Conservation (phyloP, 2,329 filamentous ascomycete species). For the Beauveria pseudobassiana region DNA sequence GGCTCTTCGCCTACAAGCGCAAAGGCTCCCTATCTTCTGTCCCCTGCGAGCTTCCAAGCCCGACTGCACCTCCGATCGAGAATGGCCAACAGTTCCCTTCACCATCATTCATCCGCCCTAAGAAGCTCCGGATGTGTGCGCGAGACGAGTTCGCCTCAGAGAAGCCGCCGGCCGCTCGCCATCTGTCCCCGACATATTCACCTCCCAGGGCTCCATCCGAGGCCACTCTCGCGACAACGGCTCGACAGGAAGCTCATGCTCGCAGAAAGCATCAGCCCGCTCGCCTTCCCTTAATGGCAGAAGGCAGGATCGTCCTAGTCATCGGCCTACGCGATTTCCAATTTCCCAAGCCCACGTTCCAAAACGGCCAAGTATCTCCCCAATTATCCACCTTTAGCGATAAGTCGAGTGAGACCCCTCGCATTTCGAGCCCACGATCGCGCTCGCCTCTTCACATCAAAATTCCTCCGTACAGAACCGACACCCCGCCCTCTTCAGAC, state of each 20-base stretch:
- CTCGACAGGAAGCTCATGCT: slow-evolving; percentile 12
- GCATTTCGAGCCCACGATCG: slow-evolving; percentile 20
- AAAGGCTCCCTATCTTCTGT: slow-evolving; percentile 23
- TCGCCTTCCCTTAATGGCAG: slow-evolving; percentile 20
- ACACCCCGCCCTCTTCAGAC: slow-evolving; percentile 29
- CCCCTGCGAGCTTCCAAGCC: slow-evolving; percentile 18
- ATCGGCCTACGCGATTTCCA: slow-evolving; percentile 28
- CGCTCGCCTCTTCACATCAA: slow-evolving; percentile 19
- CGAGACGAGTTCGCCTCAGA: slow-evolving; percentile 37
- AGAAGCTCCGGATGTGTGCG: slow-evolving; percentile 47
- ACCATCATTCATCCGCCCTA: slow-evolving; percentile 50
- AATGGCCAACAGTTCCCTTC: slow-evolving; percentile 37
- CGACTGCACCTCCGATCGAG: slow-evolving; percentile 14
- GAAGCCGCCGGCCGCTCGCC: slow-evolving; percentile 22
- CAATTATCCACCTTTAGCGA: slow-evolving; percentile 17
- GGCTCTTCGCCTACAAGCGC: slow-evolving; percentile 41
- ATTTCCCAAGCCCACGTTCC: slow-evolving; percentile 28
- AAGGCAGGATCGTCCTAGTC: slow-evolving; percentile 18
- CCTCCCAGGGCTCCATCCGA: slow-evolving; percentile 5
- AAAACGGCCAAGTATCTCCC: slow-evolving; percentile 20
- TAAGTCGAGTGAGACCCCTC: slow-evolving; percentile 18
- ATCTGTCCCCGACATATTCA: slow-evolving; percentile 7
- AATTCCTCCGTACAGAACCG: slow-evolving; percentile 17
- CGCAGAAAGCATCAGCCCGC: slow-evolving; percentile 16
- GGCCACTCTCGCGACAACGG: slow-evolving; percentile 12